A percentile compares a stretch with the other conserved stretches of the same genome.
Evolutionary conservation across 768 basidiomycete genomes (phyloP).

Genomic region (Trametes punicea): DNA sequence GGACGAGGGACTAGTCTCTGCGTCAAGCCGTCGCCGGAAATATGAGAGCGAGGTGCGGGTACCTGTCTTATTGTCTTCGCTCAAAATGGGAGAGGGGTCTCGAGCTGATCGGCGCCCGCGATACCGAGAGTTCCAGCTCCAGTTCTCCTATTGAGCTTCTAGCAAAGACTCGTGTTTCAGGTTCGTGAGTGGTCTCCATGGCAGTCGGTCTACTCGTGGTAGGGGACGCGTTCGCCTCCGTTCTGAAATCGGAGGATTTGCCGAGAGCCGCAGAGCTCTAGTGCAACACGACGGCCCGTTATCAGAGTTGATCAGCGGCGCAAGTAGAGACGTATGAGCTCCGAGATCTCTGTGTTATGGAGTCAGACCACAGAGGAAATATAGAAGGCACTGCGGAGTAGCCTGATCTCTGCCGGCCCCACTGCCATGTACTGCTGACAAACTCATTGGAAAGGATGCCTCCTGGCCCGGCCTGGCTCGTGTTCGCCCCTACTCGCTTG

Average conservation of each 20-base stretch:
- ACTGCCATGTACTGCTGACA: no score
- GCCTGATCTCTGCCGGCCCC: no score
- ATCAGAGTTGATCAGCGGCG: no score
- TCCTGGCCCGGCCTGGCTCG: no score
- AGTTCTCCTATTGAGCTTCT: not conserved
- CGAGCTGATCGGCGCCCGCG: conserved; percentile 6
- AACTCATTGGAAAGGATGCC: no score
- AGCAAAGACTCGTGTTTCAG: not conserved
- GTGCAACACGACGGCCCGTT: no score
- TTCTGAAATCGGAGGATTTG: not conserved
- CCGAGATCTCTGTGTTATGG: no score
- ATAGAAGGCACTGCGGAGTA: no score
- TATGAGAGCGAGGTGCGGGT: not conserved
- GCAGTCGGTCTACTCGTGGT: not conserved
- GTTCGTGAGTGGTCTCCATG: conserved; percentile 8
- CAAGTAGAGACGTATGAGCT: no score
- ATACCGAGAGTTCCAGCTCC: not conserved
- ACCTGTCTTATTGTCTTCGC: conserved; percentile 15
- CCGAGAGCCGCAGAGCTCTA: no score
- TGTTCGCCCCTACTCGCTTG: no score
- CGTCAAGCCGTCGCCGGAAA: not conserved
- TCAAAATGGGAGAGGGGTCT: conserved; percentile 2
- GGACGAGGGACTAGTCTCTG: not conserved
- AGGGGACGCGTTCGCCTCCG: not conserved
- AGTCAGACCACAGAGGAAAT: no score